These are phyloP conservation scores for Capsella rubella DNA, from an alignment of 441 rosid genomes.

Conservation along the genomic window DNA sequence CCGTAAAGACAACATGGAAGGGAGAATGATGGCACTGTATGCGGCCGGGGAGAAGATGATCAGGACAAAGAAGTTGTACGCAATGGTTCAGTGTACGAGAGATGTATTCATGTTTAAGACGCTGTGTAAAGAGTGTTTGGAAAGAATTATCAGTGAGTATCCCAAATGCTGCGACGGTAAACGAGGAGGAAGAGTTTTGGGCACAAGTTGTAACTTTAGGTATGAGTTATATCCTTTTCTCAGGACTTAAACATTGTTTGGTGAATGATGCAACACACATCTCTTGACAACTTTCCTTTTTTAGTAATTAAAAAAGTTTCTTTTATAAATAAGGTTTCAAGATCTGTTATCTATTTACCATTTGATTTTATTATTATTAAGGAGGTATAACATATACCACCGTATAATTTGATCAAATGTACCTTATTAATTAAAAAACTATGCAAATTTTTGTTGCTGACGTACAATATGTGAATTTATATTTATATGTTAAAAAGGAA, in stretches of 20 bases:
- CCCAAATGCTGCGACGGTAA: constrained; percentile 1
- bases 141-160: not conserved
- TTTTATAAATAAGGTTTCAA: no score
- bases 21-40: not conserved
- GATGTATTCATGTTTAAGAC: not conserved
- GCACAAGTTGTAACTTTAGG: constrained; percentile 55
- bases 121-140: not conserved
- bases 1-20: not conserved
- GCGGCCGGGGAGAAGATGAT: not conserved
- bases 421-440: no score
- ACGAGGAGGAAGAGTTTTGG: not conserved
- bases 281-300: not conserved
- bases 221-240: constrained; percentile 51
- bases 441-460: no score
- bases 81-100: constrained; percentile 18
- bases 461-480: no score
- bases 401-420: no score
- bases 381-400: no score
- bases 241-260: not conserved
- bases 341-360: no score
- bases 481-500: no score
- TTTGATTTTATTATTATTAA: no score
- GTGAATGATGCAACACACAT: not conserved
- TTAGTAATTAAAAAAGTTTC: no score
- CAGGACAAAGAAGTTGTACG: not conserved